Evolutionary conservation across 371 early-diverging fungal genomes (phyloP), one percentile per base, ranked within the genome.

Genomic region (Mycotypha africana): DNA sequence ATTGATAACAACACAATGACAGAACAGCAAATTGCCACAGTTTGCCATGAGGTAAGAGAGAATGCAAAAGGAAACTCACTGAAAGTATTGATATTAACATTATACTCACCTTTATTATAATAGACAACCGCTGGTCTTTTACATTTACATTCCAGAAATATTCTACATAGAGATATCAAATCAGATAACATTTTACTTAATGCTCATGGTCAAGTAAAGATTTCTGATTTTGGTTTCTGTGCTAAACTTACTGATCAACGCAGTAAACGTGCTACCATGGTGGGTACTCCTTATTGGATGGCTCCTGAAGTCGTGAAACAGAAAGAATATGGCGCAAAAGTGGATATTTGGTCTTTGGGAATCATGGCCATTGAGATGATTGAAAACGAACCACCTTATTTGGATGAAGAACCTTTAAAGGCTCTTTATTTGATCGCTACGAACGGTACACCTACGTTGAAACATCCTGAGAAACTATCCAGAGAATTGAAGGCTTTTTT

Each of bases 281-380:
- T 96, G 9, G 98, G 98, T 39, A 97, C 98, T 14, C 91, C 92
- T 7, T 92, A 91, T 61, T 91, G 91, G 86, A 89, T 91, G 91
- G 88, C 93, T 3, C 94, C 93, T 28, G 95, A 93, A 60, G 89
- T 93, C 1, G 91, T 96, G 52, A 89, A 78, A 62, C 89, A 86
- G 53, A 87, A 88, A 60, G 86, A 89, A 47, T 96, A 95, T 59
- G 92, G 90, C 16, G 78, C 78, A 47, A 88, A 86, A 65, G 89
- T 91, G 17, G 96, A 95, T 65, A 84, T 93, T 47, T 95, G 96
- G 96, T 90, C 92, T 3, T 58, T 91, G 38, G 92, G 93, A 39
- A 92, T 95, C 54, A 89, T 93, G 88, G 91, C 94, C 1, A 97
- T 97, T 64, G 97, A 98, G 74, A 93, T 98, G 93, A 82, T 96